Evolutionary conservation across 2,329 filamentous ascomycete species (phyloP), one percentile per base, ranked within the genome.

Genomic region (Epichloe elymi): DNA sequence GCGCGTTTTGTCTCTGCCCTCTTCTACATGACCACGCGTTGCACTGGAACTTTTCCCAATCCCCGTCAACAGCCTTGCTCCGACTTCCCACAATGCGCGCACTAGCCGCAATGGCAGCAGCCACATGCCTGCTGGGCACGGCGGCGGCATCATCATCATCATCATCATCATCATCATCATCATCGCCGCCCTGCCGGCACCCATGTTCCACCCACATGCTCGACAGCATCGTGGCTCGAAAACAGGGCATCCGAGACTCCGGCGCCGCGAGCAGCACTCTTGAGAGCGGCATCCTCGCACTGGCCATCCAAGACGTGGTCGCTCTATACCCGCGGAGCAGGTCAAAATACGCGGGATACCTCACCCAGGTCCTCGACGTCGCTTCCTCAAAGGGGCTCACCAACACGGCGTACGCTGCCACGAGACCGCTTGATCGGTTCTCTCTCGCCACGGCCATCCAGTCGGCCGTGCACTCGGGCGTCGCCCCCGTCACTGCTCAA

Each of bases 361-460:
- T 60, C 23, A 42, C 41, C 3, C 41, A 41, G 6, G 53, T 61
- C 4, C 52, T 60, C 23, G 53, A 56, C 10, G 26, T 36, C 5
- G 57, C 49, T 11, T 52, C 57, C 26, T 8, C 49, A 33, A 47
- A 4, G n/a, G 42, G 19, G 44, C 50, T 55, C 36, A 46, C 48
- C 19, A 53, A 58, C 51, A 49, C 54, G 11, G 49, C 46, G 10
- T 47, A 49, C n/a, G 51, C 41, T 19, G 57, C 56, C 4, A 46
- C 38, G 3, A 51, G 53, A 8, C 59, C 59, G 10, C 51, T 60
- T 4, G 58, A 60, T 8, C 59, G 59, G 43, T 61, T 60, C 51
- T 57, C 58, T 6, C 50, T 60, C 38, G 56, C 53, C 4, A 53
- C 51, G 1, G 52, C 54, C 42, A 55, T 60, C 23, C 20, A 53